Conservation (phyloP, 1,284 basidiomycete species). For the Ceratobasidium sp. region DNA sequence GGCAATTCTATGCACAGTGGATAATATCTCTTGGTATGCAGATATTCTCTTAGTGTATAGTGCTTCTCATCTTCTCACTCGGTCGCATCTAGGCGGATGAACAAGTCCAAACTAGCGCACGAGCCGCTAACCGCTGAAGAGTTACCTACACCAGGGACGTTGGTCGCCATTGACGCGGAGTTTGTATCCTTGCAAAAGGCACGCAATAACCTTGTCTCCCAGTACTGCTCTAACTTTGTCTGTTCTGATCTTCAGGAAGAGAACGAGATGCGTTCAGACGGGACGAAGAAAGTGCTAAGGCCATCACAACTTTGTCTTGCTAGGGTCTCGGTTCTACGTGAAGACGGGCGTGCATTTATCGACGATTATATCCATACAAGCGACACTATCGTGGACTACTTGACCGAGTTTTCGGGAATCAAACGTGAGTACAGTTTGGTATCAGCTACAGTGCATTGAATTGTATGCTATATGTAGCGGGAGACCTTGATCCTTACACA, state of each 20-base stretch:
- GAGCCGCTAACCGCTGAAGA: conserved; percentile 78
- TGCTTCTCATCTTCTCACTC: conserved; percentile 2
- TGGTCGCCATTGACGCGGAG: conserved; percentile 96
- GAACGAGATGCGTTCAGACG: conserved; percentile 93
- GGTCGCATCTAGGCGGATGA: conserved; percentile 55
- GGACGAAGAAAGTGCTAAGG: conserved; percentile 90
- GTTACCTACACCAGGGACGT: conserved; percentile 83
- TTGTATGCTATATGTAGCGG: conserved; percentile 63
- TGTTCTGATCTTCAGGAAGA: conserved; percentile 75
- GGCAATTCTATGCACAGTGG: conserved; percentile 68
- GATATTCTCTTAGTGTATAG: neutral
- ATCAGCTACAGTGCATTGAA: neutral
- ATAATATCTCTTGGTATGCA: conserved; percentile 50
- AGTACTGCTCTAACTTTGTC: conserved; percentile 31
- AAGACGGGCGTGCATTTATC: conserved; percentile 91
- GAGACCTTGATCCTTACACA: conserved; percentile 87
- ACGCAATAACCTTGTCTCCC: neutral
- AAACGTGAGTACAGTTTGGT: conserved; percentile 69
- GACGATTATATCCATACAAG: conserved; percentile 98
- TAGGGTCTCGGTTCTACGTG: conserved; percentile 92
- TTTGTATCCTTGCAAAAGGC: conserved; percentile 97
- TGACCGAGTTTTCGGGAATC: conserved; percentile 97
- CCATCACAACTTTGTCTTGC: conserved; percentile 93
- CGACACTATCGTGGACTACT: conserved; percentile 93
- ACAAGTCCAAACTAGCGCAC: conserved; percentile 64